phyloP scores from a whole-genome alignment of 1,139 yeast genomes.

The Yamadazyma kanchanaburiensis region DNA sequence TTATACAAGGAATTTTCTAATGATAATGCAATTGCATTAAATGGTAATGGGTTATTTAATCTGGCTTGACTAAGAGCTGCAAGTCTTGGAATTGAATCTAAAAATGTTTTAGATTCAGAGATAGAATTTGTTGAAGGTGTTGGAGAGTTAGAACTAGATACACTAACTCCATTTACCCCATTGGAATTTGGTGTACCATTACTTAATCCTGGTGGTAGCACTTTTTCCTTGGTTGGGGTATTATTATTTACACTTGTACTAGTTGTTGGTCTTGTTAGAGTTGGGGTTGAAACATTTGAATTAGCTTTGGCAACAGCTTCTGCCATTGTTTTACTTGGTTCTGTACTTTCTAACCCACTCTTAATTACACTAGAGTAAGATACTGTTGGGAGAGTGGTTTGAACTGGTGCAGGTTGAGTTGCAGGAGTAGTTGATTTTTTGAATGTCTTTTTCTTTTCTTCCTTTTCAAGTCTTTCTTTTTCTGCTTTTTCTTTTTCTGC shows the following conservation, averaged over 20 bases:
- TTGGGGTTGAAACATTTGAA: constrained; percentile 2
- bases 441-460: no score
- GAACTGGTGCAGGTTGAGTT: constrained; percentile 14
- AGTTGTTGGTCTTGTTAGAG: constrained; percentile 1
- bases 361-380: constrained; percentile 22
- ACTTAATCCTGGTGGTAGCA: constrained; percentile 1
- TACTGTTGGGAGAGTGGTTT: constrained; percentile 14
- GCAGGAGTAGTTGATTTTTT: constrained; percentile 3
- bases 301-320: constrained; percentile 15
- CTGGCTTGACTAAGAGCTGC: constrained; percentile 32
- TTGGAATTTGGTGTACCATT: constrained; percentile 1
- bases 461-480: constrained; percentile 1
- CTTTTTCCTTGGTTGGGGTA: neutral
- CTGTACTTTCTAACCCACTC: constrained; percentile 11
- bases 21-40: constrained; percentile 51
- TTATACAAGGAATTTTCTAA: constrained; percentile 77
- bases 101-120: constrained; percentile 20
- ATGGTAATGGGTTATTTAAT: constrained; percentile 50
- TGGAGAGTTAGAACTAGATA: constrained; percentile 18
- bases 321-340: constrained; percentile 16
- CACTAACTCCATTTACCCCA: neutral
- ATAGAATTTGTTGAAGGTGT: constrained; percentile 4
- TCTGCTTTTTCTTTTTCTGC: constrained; percentile 1
- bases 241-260: neutral
- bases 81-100: constrained; percentile 30